Evolutionary conservation across 2,329 filamentous ascomycete species (phyloP).

Genomic region (Apiospora koreana): DNA sequence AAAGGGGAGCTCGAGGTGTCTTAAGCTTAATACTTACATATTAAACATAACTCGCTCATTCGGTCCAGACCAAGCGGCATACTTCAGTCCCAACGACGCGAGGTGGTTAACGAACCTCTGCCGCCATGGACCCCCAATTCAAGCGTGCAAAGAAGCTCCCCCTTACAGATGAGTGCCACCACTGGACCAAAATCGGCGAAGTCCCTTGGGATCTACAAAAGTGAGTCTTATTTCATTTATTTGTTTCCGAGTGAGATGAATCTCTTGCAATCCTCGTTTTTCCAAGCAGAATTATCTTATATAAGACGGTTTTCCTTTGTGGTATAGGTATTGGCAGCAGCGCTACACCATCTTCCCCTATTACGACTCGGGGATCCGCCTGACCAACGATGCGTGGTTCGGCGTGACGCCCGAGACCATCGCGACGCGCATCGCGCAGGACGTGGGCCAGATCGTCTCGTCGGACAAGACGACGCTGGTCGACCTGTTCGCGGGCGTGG

Average conservation of each 20-base stretch:
- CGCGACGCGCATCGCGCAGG: slow-evolving; percentile 77
- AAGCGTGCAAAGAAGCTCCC: slow-evolving; percentile 47
- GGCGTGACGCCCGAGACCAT: slow-evolving; percentile 94
- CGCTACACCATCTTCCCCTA: slow-evolving; percentile 82
- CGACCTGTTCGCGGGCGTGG: slow-evolving; percentile 88
- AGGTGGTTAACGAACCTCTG: not conserved
- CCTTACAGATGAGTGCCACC: slow-evolving; percentile 67
- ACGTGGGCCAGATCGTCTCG: slow-evolving; percentile 61
- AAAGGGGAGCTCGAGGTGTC: too few relatives aligned
- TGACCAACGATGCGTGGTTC: slow-evolving; percentile 96
- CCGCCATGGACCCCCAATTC: slow-evolving; percentile 23
- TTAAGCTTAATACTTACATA: too few relatives aligned
- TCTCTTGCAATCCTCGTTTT: not conserved
- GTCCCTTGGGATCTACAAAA: slow-evolving; percentile 86
- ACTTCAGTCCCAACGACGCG: not conserved
- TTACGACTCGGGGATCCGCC: slow-evolving; percentile 84
- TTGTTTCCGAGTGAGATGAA: not conserved
- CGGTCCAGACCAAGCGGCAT: not conserved
- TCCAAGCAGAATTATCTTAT: not conserved
- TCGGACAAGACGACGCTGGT: slow-evolving; percentile 65
- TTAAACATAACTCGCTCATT: too few relatives aligned
- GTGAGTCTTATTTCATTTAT: slow-evolving; percentile 45
- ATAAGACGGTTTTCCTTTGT: not conserved
- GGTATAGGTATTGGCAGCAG: slow-evolving; percentile 81
- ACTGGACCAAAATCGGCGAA: slow-evolving; percentile 70